A percentile compares a stretch with the other conserved stretches of the same genome.
These are phyloP conservation scores for Mytilinidion resinicola DNA, from an alignment of 495 filamentous ascomycete genomes.

Conservation along the genomic window DNA sequence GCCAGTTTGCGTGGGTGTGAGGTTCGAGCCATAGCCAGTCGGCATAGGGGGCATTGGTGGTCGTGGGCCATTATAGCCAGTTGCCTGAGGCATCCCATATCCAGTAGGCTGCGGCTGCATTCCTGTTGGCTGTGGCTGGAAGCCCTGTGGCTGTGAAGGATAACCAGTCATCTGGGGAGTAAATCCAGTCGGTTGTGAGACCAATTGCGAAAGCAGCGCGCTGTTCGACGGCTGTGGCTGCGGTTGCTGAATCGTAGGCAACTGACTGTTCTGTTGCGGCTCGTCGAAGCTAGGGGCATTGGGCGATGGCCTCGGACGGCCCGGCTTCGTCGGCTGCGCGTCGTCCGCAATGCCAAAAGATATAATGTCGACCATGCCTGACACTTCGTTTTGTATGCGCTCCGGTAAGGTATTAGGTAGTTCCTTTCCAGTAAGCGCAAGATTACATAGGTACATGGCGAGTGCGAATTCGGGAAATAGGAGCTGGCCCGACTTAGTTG, in stretches of 20 bases:
- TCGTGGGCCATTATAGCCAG: conserved; percentile 65
- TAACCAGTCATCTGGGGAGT: conserved; percentile 46
- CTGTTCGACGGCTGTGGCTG: conserved; percentile 75
- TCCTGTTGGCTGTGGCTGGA: conserved; percentile 51
- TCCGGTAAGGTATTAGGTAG: conserved; percentile 73
- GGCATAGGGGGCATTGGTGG: conserved; percentile 97
- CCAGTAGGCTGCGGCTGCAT: conserved; percentile 34
- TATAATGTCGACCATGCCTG: conserved; percentile 99
- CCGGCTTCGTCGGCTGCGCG: conserved; percentile 36
- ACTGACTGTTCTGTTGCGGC: conserved; percentile 54
- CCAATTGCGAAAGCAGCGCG: conserved; percentile 69
- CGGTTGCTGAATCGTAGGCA: conserved; percentile 77
- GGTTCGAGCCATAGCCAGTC: conserved; percentile 60
- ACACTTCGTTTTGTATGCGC: conserved; percentile 89
- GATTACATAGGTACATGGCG: conserved; percentile 97
- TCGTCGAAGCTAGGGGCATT: conserved; percentile 79
- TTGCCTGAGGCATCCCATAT: conserved; percentile 50
- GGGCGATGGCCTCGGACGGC: conserved; percentile 42
- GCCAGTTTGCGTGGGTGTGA: conserved; percentile 60
- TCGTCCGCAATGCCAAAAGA: conserved; percentile 89
- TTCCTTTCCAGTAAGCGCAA: conserved; percentile 79
- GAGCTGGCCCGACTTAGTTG: conserved; percentile 91
- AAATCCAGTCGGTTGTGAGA: conserved; percentile 68
- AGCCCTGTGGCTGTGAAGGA: conserved; percentile 36
- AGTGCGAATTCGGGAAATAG: conserved; percentile 97